phyloP scores from a whole-genome alignment of 2,329 filamentous ascomycete genomes.

The Blumeria hordei region DNA sequence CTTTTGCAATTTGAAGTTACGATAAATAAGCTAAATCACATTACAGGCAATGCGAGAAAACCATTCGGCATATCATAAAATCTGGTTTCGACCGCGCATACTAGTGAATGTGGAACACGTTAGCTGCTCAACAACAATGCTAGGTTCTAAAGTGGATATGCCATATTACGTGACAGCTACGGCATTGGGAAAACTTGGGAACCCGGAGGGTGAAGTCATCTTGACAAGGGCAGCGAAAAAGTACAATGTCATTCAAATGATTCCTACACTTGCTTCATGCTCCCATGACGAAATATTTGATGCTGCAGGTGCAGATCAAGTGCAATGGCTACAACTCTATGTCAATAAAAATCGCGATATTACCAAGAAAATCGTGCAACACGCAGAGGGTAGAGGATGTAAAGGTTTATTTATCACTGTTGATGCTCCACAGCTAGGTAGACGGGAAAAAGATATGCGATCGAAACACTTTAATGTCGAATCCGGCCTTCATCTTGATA shows the following conservation, averaged over 20 bases:
- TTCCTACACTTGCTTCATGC: slow-evolving; percentile 86
- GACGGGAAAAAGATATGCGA: slow-evolving; percentile 95
- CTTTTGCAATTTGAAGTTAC: slow-evolving; percentile 1
- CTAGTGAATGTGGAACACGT: slow-evolving; percentile 76
- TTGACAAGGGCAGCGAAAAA: slow-evolving; percentile 63
- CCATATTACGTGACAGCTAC: slow-evolving; percentile 96
- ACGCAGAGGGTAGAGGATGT: slow-evolving; percentile 79
- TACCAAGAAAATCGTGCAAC: slow-evolving; percentile 70
- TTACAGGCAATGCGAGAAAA: slow-evolving; percentile 76
- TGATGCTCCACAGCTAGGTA: slow-evolving; percentile 82
- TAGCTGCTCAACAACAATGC: slow-evolving; percentile 78
- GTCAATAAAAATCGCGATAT: slow-evolving; percentile 90
- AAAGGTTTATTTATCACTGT: slow-evolving; percentile 96
- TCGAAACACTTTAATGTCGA: slow-evolving; percentile 70
- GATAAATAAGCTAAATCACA: slow-evolving; percentile 5
- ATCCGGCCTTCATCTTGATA: slow-evolving; percentile 55
- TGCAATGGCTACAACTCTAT: slow-evolving; percentile 87
- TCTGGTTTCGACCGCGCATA: slow-evolving; percentile 82
- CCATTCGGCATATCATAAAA: slow-evolving; percentile 85
- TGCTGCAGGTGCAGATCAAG: slow-evolving; percentile 52
- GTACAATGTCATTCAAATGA: slow-evolving; percentile 93
- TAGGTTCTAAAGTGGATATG: slow-evolving; percentile 59
- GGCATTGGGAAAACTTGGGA: slow-evolving; percentile 78
- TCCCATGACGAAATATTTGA: slow-evolving; percentile 95
- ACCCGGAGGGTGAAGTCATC: slow-evolving; percentile 82